phyloP scores from a whole-genome alignment of 495 filamentous ascomycete genomes.

The Astrothelium macrocarpum region DNA sequence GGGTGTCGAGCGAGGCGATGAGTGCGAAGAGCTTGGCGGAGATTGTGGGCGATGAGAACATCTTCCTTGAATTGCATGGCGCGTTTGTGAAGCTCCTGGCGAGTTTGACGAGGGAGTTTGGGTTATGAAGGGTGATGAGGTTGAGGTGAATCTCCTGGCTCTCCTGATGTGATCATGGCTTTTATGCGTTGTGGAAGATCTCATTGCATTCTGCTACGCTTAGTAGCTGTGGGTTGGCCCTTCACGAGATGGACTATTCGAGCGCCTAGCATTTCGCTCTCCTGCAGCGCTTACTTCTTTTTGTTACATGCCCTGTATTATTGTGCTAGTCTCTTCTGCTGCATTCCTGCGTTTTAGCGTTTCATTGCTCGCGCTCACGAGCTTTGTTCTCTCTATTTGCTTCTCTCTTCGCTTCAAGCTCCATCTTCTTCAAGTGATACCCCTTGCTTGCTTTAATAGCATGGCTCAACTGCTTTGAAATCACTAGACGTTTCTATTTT shows the following conservation, averaged over 20 bases:
- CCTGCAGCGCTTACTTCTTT: not conserved
- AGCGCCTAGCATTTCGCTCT: not conserved
- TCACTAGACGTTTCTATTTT: not conserved
- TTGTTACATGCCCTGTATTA: not conserved
- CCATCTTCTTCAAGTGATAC: slow-evolving; percentile 5
- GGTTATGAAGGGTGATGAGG: slow-evolving; percentile 9
- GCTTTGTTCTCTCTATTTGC: not conserved
- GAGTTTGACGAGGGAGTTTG: slow-evolving; percentile 24
- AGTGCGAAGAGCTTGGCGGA: slow-evolving; percentile 72
- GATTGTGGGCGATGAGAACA: slow-evolving; percentile 72
- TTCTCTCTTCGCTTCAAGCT: not conserved
- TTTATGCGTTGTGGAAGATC: not conserved
- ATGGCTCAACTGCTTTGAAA: slow-evolving; percentile 3
- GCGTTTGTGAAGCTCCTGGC: slow-evolving; percentile 42
- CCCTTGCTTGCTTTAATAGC: not conserved
- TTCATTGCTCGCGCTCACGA: not conserved
- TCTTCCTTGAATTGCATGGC: slow-evolving; percentile 81
- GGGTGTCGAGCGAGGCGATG: slow-evolving; percentile 37
- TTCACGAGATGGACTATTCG: not conserved
- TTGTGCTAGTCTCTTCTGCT: not conserved
- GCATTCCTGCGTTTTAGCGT: not conserved
- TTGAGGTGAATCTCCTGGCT: not conserved
- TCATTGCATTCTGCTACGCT: too few species aligned
- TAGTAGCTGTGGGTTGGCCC: too few species aligned
- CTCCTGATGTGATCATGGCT: not conserved